Percentiles rank a stretch among this genome's conserved stretches.
phyloP scores from a whole-genome alignment of 2,329 filamentous ascomycete genomes.

The Fusarium duplospermum region DNA sequence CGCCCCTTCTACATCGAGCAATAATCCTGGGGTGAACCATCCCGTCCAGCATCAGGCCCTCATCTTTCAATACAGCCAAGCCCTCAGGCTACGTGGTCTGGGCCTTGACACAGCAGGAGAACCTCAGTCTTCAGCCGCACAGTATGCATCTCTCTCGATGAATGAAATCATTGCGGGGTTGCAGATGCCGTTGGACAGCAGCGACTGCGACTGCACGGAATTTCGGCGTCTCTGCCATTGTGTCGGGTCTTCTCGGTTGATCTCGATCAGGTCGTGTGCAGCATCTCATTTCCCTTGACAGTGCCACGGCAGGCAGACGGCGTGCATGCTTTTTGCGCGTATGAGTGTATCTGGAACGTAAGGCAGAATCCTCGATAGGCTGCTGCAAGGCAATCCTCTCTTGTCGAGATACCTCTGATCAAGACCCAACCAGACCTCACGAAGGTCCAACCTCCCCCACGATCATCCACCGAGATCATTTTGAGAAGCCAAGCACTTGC shows the following conservation, averaged over 20 bases:
- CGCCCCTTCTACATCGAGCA: constrained; percentile 18
- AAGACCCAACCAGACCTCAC: not conserved
- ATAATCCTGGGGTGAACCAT: constrained; percentile 31
- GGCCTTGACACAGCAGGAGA: constrained; percentile 3
- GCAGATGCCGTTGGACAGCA: not conserved
- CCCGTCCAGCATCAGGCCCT: constrained; percentile 7
- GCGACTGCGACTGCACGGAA: constrained; percentile 14
- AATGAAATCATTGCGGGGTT: constrained; percentile 27
- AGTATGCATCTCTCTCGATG: not conserved
- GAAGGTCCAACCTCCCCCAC: not conserved
- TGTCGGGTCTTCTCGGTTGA: constrained; percentile 36
- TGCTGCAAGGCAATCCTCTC: constrained; percentile 12
- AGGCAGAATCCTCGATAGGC: not conserved
- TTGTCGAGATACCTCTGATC: not conserved
- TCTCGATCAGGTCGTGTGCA: constrained; percentile 15
- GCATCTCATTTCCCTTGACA: not conserved
- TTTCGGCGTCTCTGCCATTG: constrained; percentile 10
- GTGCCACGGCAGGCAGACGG: constrained; percentile 1
- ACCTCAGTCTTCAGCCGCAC: constrained; percentile 16
- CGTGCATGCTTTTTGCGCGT: constrained; percentile 6
- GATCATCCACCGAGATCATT: not conserved
- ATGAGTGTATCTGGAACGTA: not conserved
- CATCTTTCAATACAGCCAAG: constrained; percentile 28
- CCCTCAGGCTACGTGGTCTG: constrained; percentile 1
- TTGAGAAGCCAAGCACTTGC: constrained; percentile 21